phyloP scores from a whole-genome alignment of 1,284 basidiomycete genomes.

The Sporisorium scitamineum region DNA sequence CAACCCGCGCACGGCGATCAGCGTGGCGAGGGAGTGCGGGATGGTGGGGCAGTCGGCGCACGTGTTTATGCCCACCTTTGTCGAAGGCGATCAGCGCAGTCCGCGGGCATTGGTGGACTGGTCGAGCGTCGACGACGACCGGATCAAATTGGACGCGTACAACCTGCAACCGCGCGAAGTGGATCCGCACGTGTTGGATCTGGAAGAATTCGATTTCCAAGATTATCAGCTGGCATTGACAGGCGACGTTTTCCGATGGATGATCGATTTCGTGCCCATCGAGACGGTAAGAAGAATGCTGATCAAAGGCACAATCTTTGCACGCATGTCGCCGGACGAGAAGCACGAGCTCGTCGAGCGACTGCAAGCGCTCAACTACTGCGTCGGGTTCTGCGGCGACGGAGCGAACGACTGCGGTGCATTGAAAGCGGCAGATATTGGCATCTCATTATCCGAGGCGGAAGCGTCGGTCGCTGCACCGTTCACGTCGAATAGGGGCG shows the following conservation, averaged over 20 bases:
- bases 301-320: constrained; percentile 96
- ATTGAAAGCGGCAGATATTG: constrained; percentile 97
- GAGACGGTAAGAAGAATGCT: constrained; percentile 79
- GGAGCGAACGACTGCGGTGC: constrained; percentile 99
- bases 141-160: constrained; percentile 88
- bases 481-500: constrained; percentile 92
- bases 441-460: constrained; percentile 94
- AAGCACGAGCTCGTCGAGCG: constrained; percentile 98
- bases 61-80: constrained; percentile 89
- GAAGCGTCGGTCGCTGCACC: constrained; percentile 99
- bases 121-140: constrained; percentile 89
- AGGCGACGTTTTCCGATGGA: constrained; percentile 99
- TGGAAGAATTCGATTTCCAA: constrained; percentile 71
- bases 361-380: constrained; percentile 91
- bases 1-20: constrained; percentile 95
- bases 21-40: constrained; percentile 93
- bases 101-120: constrained; percentile 84
- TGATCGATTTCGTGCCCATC: constrained; percentile 92
- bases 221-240: constrained; percentile 94
- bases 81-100: constrained; percentile 76
- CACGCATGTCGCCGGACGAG: constrained; percentile 99
- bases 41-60: constrained; percentile 88
- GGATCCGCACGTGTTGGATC: constrained; percentile 61
- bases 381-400: constrained; percentile 97
- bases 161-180: constrained; percentile 74